Base-by-base conservation (phyloP, 768 basidiomycete species). In the Lactifluus hygrophoroides region DNA sequence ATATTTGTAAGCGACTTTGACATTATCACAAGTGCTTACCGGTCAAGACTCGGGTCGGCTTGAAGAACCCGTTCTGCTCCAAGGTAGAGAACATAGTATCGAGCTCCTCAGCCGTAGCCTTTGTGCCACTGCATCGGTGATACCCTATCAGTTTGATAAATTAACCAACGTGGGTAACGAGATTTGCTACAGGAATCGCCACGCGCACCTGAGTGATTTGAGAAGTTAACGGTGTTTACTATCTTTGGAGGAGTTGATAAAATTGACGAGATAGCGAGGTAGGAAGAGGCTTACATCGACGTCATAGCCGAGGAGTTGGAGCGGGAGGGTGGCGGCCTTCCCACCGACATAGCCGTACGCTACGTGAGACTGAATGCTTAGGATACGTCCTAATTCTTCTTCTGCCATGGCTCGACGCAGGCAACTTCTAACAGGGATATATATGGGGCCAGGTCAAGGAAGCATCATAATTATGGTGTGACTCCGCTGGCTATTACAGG, bases 331-430 rank as follows among this genome's bases (percentile, higher is more conserved):
- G 0, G 87, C 86, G 9, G 86, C 86, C 69, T 88, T 89, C 27
- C 85, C 85, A 57, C 94, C 95, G 7, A 94, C 95, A 67, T 95
- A 97, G 48, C 95, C 95, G 64, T 85, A 91, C 10, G 87, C 83
- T 57, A 97, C 95, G 66, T 97, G 95, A 2, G 89, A 92, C 66
- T 98, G 95, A 50, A 97, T 82, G 65, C 90, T 93, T 42, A 97
- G 76, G 9, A 98, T 80, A 25, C 94, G 77, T 50, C 79, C 79
- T 23, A 40, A 32, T 25, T 64, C 60, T 10, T 45, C 62, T 14
- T 40, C 52, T 17, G 25, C 32, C 45, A 56, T 38, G 32, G 13
- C n/a, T n/a, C n/a, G 19, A 13, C 17, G 30, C 3, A n/a, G n/a
- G n/a, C n/a, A n/a, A n/a, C n/a, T n/a, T n/a, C n/a, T n/a, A n/a